Evolutionary conservation across 2,329 filamentous ascomycete genomes (phyloP).

Genomic region (Fusarium papillatum): DNA sequence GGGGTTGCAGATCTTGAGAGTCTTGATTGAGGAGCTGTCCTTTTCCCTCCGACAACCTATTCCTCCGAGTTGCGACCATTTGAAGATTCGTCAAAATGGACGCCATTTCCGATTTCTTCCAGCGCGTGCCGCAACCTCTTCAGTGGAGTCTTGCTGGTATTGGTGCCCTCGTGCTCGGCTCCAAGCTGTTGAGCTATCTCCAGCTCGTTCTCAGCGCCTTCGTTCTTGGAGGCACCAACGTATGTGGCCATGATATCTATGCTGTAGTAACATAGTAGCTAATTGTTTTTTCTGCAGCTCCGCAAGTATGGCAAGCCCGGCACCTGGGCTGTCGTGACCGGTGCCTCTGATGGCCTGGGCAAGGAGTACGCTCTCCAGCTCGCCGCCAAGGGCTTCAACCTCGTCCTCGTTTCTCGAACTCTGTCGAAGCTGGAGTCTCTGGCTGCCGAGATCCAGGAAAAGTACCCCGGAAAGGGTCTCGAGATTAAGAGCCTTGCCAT

Average conservation of each 20-base stretch:
- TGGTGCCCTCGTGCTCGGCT: constrained; percentile 71
- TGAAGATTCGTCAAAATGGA: constrained; percentile 42
- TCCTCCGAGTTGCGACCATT: not conserved
- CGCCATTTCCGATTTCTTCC: constrained; percentile 41
- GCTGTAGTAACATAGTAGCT: not conserved
- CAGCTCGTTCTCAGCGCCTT: constrained; percentile 77
- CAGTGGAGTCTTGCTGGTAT: constrained; percentile 63
- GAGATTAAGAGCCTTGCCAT: constrained; percentile 87
- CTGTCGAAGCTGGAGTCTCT: constrained; percentile 88
- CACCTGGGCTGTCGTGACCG: constrained; percentile 94
- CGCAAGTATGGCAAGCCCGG: constrained; percentile 92
- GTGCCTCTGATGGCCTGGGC: constrained; percentile 95
- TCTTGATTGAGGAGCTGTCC: not conserved
- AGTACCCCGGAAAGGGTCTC: constrained; percentile 72
- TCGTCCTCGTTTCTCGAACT: constrained; percentile 96
- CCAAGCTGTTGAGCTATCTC: constrained; percentile 69
- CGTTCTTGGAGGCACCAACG: constrained; percentile 73
- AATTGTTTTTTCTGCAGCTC: constrained; percentile 68
- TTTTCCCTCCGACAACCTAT: not conserved
- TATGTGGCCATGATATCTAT: constrained; percentile 51
- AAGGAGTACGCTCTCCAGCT: constrained; percentile 96
- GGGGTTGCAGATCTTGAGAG: constrained; percentile 34
- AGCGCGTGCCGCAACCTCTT: constrained; percentile 58
- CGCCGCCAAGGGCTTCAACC: constrained; percentile 92
- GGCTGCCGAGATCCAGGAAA: constrained; percentile 79